Percentiles rank a stretch among this genome's conserved stretches.
Evolutionary conservation across 139 green algal species (phyloP).

Genomic region (Chlamydomonas asymmetrica): DNA sequence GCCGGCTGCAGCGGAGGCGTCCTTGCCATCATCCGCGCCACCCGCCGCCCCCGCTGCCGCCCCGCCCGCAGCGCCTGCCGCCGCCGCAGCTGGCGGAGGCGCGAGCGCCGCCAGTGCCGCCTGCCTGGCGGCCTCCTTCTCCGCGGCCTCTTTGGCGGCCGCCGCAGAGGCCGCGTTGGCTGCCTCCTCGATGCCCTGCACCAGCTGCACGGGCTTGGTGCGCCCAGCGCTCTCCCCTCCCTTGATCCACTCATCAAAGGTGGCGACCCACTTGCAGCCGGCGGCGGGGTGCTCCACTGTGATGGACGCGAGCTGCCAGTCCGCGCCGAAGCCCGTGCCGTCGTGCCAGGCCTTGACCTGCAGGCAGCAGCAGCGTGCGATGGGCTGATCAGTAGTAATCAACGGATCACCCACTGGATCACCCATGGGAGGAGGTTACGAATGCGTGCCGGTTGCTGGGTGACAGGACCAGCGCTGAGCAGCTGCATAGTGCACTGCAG

Average conservation of each 20-base stretch:
- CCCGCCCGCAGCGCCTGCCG: not conserved
- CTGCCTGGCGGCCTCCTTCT: constrained; percentile 7
- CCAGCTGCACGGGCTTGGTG: constrained; percentile 1
- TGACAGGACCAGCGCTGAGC: too few relatives aligned
- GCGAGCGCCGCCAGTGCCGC: not conserved
- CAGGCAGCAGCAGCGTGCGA: too few relatives aligned
- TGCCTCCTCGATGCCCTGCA: constrained; percentile 10
- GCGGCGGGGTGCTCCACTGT: constrained; percentile 12
- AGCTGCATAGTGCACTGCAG: too few relatives aligned
- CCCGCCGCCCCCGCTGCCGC: not conserved
- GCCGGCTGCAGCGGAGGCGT: constrained; percentile 3
- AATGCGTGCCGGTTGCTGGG: too few relatives aligned
- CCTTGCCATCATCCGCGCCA: not conserved
- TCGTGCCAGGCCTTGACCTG: constrained; percentile 51
- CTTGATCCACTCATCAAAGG: constrained; percentile 42
- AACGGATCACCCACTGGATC: too few relatives aligned
- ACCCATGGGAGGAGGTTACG: too few relatives aligned
- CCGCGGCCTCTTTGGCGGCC: not conserved
- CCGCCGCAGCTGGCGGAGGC: not conserved
- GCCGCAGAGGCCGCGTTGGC: constrained; percentile 1
- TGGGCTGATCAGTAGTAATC: too few relatives aligned
- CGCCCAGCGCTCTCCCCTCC: constrained; percentile 16
- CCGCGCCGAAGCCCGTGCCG: constrained; percentile 32
- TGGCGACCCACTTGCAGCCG: constrained; percentile 33
- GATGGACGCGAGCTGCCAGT: constrained; percentile 30